phyloP scores from a whole-genome alignment of 1,139 yeast species.

The Geotrichum australiense region DNA sequence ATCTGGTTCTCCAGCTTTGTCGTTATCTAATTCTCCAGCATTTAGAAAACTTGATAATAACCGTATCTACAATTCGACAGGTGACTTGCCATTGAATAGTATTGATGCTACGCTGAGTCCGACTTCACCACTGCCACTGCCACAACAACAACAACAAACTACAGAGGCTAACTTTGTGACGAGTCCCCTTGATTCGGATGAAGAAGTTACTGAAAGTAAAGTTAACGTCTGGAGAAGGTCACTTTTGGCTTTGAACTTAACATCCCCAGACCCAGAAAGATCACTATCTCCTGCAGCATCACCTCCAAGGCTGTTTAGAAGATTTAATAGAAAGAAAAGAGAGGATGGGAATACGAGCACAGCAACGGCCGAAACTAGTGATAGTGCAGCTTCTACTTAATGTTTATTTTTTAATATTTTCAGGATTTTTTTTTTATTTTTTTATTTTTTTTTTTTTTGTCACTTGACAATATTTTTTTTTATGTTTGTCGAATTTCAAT shows the following conservation, averaged over 20 bases:
- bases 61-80: constrained; percentile 8
- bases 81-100: constrained; percentile 8
- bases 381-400: constrained; percentile 13
- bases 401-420: no score
- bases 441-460: no score
- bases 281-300: constrained; percentile 10
- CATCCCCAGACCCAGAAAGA: constrained; percentile 13
- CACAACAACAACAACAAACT: background rate
- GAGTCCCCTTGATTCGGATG: no score
- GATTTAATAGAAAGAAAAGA: constrained; percentile 10
- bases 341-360: background rate
- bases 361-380: constrained; percentile 12
- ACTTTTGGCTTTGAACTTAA: constrained; percentile 24
- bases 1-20: constrained; percentile 14
- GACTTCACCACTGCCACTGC: constrained; percentile 1
- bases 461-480: no score
- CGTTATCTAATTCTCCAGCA: constrained; percentile 8
- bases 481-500: no score
- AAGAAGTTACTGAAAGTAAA: constrained; percentile 9
- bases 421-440: no score
- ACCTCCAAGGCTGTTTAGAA: constrained; percentile 9
- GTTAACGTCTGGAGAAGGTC: constrained; percentile 30
- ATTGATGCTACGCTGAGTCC: constrained; percentile 13
- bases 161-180: background rate
- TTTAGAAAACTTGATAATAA: constrained; percentile 13